Conservation (phyloP, 805 yeast species). For the Barnettozyma sucrosica region DNA sequence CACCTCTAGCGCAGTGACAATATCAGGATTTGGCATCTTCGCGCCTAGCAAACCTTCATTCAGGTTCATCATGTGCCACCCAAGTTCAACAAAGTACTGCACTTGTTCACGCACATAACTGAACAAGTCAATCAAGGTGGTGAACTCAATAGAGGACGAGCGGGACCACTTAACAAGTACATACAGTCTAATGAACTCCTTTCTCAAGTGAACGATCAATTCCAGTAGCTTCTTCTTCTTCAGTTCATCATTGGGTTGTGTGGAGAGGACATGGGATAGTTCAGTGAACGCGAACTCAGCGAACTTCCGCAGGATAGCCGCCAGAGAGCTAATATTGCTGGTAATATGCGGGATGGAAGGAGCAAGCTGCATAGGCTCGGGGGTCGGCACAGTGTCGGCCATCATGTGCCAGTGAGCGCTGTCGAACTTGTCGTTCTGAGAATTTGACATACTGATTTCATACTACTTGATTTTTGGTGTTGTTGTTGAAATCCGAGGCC, state of each 20-base stretch:
- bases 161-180: constrained; percentile 86
- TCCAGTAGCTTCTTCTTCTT: constrained; percentile 68
- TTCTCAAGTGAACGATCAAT: constrained; percentile 64
- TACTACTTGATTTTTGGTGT: too few relatives aligned
- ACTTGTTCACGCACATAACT: constrained; percentile 84
- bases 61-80: constrained; percentile 61
- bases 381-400: background rate
- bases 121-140: constrained; percentile 74
- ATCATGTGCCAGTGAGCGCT: background rate
- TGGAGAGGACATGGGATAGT: constrained; percentile 53
- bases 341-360: constrained; percentile 67
- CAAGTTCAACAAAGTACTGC: constrained; percentile 54
- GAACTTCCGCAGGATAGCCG: constrained; percentile 51
- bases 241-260: constrained; percentile 51
- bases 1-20: constrained; percentile 83
- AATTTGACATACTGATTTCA: background rate
- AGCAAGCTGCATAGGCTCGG: constrained; percentile 1
- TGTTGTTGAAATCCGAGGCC: background rate
- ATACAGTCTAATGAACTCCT: constrained; percentile 77
- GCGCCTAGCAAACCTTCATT: constrained; percentile 78
- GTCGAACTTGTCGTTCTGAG: background rate
- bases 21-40: constrained; percentile 86
- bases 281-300: constrained; percentile 60
- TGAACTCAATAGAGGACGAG: constrained; percentile 61
- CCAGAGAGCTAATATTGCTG: constrained; percentile 60